Evolutionary conservation across 768 basidiomycete species (phyloP).

Genomic region (Candolleomyces efflorescens): DNA sequence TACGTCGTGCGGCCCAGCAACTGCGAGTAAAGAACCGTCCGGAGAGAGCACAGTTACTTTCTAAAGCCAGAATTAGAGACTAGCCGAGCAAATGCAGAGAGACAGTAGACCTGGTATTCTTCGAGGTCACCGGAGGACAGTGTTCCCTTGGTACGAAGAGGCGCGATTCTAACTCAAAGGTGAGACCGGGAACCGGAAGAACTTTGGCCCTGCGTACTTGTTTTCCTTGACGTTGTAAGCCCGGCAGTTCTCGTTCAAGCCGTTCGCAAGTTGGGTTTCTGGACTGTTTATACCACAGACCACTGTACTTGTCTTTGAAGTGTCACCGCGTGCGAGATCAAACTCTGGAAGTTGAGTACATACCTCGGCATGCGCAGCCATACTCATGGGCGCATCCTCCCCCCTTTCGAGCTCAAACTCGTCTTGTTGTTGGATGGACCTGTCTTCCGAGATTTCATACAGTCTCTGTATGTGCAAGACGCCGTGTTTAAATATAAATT

Average conservation of each 20-base stretch:
- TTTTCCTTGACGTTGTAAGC: conserved; percentile 55
- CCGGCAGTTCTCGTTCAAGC: conserved; percentile 84
- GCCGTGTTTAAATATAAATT: not conserved
- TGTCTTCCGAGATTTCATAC: conserved; percentile 54
- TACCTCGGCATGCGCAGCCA: conserved; percentile 67
- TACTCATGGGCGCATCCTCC: conserved; percentile 97
- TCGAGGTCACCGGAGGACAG: conserved; percentile 57
- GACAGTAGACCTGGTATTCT: conserved; percentile 72
- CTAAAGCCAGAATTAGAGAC: conserved; percentile 33
- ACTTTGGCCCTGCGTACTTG: conserved; percentile 39
- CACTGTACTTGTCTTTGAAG: conserved; percentile 43
- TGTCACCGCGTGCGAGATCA: conserved; percentile 1
- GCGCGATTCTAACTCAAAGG: conserved; percentile 41
- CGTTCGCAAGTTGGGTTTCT: conserved; percentile 51
- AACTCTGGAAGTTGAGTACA: conserved; percentile 9
- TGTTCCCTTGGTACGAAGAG: conserved; percentile 54
- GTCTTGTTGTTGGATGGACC: conserved; percentile 49
- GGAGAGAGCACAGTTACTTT: conserved; percentile 86
- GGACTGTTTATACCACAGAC: conserved; percentile 89
- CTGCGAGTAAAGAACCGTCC: conserved; percentile 56
- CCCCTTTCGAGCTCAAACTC: conserved; percentile 75
- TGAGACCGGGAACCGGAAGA: not conserved
- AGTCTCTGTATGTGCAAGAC: conserved; percentile 46
- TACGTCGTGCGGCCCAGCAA: conserved; percentile 73
- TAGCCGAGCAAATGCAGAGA: conserved; percentile 9